Base-by-base conservation (phyloP, 2,329 filamentous ascomycete species). In the Coniochaeta prunicola region DNA sequence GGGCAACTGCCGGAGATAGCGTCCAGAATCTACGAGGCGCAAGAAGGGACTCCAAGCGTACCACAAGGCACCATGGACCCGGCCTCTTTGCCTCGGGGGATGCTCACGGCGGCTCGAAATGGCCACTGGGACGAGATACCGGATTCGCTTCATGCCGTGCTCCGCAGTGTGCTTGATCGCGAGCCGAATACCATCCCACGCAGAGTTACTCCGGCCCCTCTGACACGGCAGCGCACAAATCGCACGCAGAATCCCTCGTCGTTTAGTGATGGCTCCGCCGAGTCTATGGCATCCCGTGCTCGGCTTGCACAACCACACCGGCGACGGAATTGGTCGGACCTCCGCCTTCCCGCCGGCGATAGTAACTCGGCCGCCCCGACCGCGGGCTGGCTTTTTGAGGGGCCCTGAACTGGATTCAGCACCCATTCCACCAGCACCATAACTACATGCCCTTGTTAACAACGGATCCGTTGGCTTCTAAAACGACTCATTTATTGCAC, bases 61-160 rank as follows among this genome's bases (percentile, higher is more conserved):
- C 66, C 60, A 59, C 63, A 48, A 61, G 66, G 55, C 64, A 66
- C 28, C n/a, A n/a, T 34, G 2, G 33, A 55, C 17, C 53, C 34
- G 61, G 81, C 17, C 76, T 84, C 62, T 80, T 82, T 5, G 74
- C 77, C 1, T 74, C 53, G 17, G n/a, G 30, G 76, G 36, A 79
- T 85, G 71, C 69, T 86, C 17, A 77, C 73, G 57, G 79, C 80
- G 9, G 83, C 82, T n/a, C 76, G 82, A 60, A 74, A 76, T 8
- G 82, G 81, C 50, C 77, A 77, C 61, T 87, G 83, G 84, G 70
- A 78, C 40, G 79, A 83, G 26, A 79, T 86, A 13, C 84, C 84
- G 17, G 79, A 81, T 48, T 78, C 78, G 53, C 72, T 86, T 38
- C 82, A 81, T 61, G 75, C 76, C 55, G 73, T 82, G 62, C 75